Conservation (phyloP, 2,329 filamentous ascomycete genomes). For the Aureobasidium melanogenum region DNA sequence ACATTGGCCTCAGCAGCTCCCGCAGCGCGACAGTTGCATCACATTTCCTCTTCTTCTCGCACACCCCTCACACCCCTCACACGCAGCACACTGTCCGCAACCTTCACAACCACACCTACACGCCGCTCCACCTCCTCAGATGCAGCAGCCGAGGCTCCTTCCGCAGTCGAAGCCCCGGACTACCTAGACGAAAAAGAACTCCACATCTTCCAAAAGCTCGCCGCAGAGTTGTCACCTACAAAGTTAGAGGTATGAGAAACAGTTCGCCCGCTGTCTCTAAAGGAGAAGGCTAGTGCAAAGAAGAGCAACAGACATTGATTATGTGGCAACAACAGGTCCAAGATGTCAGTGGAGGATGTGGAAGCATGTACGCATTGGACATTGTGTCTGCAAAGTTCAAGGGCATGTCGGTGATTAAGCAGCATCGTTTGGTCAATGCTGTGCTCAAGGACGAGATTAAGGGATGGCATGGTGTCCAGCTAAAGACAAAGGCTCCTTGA, state of each 20-base stretch:
- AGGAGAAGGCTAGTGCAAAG: neutral
- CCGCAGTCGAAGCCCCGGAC: slow-evolving; percentile 32
- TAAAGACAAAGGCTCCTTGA: slow-evolving; percentile 55
- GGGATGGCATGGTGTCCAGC: slow-evolving; percentile 73
- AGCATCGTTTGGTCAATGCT: slow-evolving; percentile 72
- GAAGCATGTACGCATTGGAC: slow-evolving; percentile 80
- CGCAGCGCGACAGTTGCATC: neutral
- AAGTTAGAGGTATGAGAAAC: slow-evolving; percentile 35
- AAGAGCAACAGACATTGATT: neutral
- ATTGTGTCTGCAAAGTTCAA: slow-evolving; percentile 63
- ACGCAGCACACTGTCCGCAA: neutral
- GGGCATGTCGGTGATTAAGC: slow-evolving; percentile 65
- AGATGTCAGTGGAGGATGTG: slow-evolving; percentile 76
- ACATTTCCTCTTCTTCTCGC: neutral
- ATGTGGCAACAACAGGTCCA: slow-evolving; percentile 46
- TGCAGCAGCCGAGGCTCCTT: neutral
- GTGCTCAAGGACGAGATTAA: slow-evolving; percentile 67
- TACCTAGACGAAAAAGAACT: slow-evolving; percentile 39
- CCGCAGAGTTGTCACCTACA: slow-evolving; percentile 32
- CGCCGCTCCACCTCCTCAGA: slow-evolving; percentile 1
- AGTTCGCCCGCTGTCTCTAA: neutral
- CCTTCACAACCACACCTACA: neutral
- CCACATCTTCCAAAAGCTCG: slow-evolving; percentile 39
- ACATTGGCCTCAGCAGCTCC: neutral
- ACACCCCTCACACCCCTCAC: neutral